Evolutionary conservation across 306 rosid species (phyloP).

Genomic region (Geum urbanum): DNA sequence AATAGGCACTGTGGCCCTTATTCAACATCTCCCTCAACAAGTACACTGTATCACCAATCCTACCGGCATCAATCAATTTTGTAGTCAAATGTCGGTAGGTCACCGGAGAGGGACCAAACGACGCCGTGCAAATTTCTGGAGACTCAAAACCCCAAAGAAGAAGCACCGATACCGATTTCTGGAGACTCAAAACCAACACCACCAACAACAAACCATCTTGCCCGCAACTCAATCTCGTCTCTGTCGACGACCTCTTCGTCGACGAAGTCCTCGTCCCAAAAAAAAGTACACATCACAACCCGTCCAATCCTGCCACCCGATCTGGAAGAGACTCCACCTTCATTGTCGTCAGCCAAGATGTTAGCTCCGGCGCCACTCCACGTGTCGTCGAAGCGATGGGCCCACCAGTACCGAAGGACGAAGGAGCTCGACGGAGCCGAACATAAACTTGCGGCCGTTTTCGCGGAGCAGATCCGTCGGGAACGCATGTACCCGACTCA

Average conservation of each 20-base stretch:
- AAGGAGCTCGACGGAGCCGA: slow-evolving; percentile 63
- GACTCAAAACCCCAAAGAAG: slow-evolving; percentile 22
- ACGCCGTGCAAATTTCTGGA: too few species aligned
- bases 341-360: slow-evolving; percentile 3
- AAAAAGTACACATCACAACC: too few species aligned
- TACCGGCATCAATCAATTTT: too few species aligned
- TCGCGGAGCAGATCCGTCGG: slow-evolving; percentile 95
- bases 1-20: too few species aligned
- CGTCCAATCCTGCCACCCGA: too few species aligned
- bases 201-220: slow-evolving; percentile 50
- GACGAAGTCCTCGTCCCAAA: slow-evolving; percentile 74
- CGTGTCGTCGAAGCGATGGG: slow-evolving; percentile 67
- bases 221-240: slow-evolving; percentile 66
- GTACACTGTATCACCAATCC: too few species aligned
- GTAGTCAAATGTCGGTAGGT: too few species aligned
- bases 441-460: slow-evolving; percentile 93
- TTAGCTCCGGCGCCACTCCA: slow-evolving; percentile 13
- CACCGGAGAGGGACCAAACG: too few species aligned
- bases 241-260: slow-evolving; percentile 87
- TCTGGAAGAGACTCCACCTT: slow-evolving; percentile 19
- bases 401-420: slow-evolving; percentile 8
- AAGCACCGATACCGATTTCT: slow-evolving; percentile 59
- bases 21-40: too few species aligned
- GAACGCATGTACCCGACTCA: slow-evolving; percentile 60
- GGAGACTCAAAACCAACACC: slow-evolving; percentile 88